These are phyloP conservation scores for Diaporthe citriasiana DNA, from an alignment of 2,329 filamentous ascomycete species.

Conservation along the genomic window DNA sequence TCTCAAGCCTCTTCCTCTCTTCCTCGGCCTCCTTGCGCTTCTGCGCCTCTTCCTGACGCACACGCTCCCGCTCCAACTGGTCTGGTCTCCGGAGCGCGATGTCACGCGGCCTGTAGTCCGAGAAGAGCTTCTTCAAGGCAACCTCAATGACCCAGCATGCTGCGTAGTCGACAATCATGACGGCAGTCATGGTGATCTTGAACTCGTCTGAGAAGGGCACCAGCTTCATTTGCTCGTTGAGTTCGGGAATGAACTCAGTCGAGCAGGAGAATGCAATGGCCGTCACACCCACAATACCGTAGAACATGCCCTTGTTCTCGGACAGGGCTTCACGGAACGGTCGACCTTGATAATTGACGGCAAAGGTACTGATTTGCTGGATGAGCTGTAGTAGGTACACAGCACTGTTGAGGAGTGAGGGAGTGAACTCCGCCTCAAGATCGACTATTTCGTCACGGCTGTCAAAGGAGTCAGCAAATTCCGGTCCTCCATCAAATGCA, in stretches of 20 bases:
- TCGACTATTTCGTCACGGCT: slow-evolving; percentile 76
- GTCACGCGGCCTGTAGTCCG: slow-evolving; percentile 92
- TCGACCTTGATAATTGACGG: slow-evolving; percentile 98
- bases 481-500: not conserved
- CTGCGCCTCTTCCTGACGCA: slow-evolving; percentile 74
- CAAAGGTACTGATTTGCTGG: slow-evolving; percentile 98
- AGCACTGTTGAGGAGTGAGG: slow-evolving; percentile 94
- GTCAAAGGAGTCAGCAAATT: slow-evolving; percentile 47
- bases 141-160: slow-evolving; percentile 92
- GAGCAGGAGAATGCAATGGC: slow-evolving; percentile 94
- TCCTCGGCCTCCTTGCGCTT: slow-evolving; percentile 64
- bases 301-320: slow-evolving; percentile 99
- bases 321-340: slow-evolving; percentile 96
- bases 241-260: slow-evolving; percentile 93
- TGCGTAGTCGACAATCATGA: slow-evolving; percentile 90
- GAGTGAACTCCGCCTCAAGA: slow-evolving; percentile 93
- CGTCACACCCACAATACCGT: slow-evolving; percentile 90
- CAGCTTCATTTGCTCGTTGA: slow-evolving; percentile 93
- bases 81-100: slow-evolving; percentile 90
- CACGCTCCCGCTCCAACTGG: slow-evolving; percentile 83
- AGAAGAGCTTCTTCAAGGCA: slow-evolving; percentile 86
- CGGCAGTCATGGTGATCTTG: slow-evolving; percentile 84
- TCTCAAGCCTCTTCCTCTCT: slow-evolving; percentile 61
- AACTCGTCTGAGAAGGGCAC: slow-evolving; percentile 92
- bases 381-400: slow-evolving; percentile 98